Evolutionary conservation across 495 filamentous ascomycete species (phyloP), one percentile per base, ranked within the genome.

Genomic region (Chaetomium fimeti): DNA sequence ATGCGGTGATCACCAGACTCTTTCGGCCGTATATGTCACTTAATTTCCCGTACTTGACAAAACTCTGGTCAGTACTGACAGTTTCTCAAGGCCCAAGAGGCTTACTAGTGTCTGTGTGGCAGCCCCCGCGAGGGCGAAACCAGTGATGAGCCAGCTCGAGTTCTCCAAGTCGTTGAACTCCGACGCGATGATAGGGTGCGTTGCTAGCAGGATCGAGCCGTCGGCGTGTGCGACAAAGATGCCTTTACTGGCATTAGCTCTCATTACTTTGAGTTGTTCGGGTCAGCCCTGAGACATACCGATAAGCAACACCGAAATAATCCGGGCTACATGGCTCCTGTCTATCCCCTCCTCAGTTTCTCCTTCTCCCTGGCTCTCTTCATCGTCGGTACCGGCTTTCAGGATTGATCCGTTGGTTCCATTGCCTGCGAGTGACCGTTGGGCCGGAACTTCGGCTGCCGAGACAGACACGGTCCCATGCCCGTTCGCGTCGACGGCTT

Each of bases 91-190:
- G 3, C 20, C 12, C 12, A 16, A 22, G 6, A 11, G 2, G 36
- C 29, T 18, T 66, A 88, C 78, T 71, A 84, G 69, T 8, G 81
- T 82, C 62, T 89, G 86, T 0, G 82, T 84, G 1, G 84, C 83
- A 20, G 84, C 86, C 0, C 81, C 74, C 16, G 86, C 86, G 5
- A 91, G 71, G 0, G 79, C 78, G 68, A 87, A 90, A 51, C 80
- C 83, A 7, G 86, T 87, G 12, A 88, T 83, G n/a, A 91, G 70
- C 88, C 88, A 91, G 60, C 78, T 85, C 2, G 85, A 86, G 63
- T 84, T 78, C 9, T 77, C 78, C 12, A 90, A 69, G 36, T 77
- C 78, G 64, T 85, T 76, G 72, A 90, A 90, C 61, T 89, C 84
- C 40, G 88, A 91, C 0, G 88, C 84, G 40, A 91, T 86, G 42